phyloP scores from a whole-genome alignment of 495 filamentous ascomycete genomes.

The Aspergillus carlsbadensis region DNA sequence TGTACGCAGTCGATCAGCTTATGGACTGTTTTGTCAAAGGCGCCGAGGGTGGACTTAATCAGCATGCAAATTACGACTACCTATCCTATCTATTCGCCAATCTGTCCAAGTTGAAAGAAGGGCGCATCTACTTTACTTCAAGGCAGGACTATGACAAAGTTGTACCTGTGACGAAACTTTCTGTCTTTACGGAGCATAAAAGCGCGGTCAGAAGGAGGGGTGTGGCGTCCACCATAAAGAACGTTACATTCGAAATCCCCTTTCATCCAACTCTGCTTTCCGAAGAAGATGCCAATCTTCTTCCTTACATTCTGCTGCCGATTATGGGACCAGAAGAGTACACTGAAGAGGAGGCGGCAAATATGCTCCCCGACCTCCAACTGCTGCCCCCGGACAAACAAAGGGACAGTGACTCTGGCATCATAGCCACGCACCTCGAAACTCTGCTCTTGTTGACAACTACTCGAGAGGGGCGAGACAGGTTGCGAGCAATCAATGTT shows the following conservation, averaged over 20 bases:
- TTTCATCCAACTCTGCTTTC: conserved; percentile 70
- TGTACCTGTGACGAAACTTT: conserved; percentile 83
- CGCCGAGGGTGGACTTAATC: conserved; percentile 75
- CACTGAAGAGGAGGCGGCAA: conserved; percentile 65
- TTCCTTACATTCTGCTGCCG: conserved; percentile 82
- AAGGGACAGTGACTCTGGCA: conserved; percentile 69
- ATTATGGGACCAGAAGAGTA: conserved; percentile 60
- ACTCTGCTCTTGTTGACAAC: conserved; percentile 80
- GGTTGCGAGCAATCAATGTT: conserved; percentile 71
- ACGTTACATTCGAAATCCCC: conserved; percentile 69
- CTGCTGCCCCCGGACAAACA: conserved; percentile 83
- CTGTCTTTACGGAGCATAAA: conserved; percentile 87
- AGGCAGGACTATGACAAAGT: conserved; percentile 73
- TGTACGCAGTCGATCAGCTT: conserved; percentile 79
- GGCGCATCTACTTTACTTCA: conserved; percentile 72
- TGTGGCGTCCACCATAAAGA: conserved; percentile 91
- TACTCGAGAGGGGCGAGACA: conserved; percentile 69
- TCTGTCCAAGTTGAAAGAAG: conserved; percentile 71
- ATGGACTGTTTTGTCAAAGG: conserved; percentile 96
- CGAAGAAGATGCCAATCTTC: conserved; percentile 71
- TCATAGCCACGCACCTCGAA: conserved; percentile 84
- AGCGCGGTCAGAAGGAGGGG: conserved; percentile 78
- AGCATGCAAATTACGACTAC: conserved; percentile 86
- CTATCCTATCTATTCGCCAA: conserved; percentile 93
- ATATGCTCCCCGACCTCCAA: conserved; percentile 84